Evolutionary conservation across 2,329 filamentous ascomycete genomes (phyloP).

Genomic region (Curvularia hawaiiensis): DNA sequence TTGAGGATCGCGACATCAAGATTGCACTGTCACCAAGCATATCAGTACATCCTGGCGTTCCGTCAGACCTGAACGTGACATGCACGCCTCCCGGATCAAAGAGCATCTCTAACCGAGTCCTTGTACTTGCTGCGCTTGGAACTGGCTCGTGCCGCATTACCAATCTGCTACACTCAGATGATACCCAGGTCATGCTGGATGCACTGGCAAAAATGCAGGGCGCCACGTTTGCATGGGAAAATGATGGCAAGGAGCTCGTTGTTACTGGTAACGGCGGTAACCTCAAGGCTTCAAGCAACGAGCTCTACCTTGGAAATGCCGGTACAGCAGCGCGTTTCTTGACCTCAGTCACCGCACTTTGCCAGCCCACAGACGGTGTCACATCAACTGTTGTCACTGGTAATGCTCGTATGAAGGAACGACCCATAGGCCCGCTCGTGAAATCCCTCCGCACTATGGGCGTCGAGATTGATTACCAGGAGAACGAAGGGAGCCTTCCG

Average conservation of each 20-base stretch:
- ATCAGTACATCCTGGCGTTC: slow-evolving; percentile 73
- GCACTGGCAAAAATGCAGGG: slow-evolving; percentile 85
- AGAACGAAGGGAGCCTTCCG: slow-evolving; percentile 81
- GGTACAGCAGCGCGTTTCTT: slow-evolving; percentile 95
- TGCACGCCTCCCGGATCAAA: slow-evolving; percentile 95
- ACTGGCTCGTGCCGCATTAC: slow-evolving; percentile 84
- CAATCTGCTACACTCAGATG: slow-evolving; percentile 94
- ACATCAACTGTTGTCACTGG: slow-evolving; percentile 83
- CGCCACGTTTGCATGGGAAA: slow-evolving; percentile 90
- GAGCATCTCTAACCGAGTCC: slow-evolving; percentile 93
- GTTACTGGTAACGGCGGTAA: slow-evolving; percentile 90
- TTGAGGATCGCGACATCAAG: slow-evolving; percentile 83
- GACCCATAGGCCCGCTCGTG: slow-evolving; percentile 91
- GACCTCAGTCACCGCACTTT: slow-evolving; percentile 87
- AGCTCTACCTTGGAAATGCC: slow-evolving; percentile 93
- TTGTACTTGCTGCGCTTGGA: slow-evolving; percentile 91
- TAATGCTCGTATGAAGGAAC: slow-evolving; percentile 93
- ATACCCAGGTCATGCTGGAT: slow-evolving; percentile 95
- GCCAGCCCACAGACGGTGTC: slow-evolving; percentile 65
- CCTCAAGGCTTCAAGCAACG: slow-evolving; percentile 73
- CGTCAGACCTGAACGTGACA: slow-evolving; percentile 67
- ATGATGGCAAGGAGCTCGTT: slow-evolving; percentile 87
- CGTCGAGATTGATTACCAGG: slow-evolving; percentile 83
- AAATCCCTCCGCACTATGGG: slow-evolving; percentile 88
- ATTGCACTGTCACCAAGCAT: slow-evolving; percentile 82